Base-by-base conservation (phyloP, 768 basidiomycete species). In the Crassisporium funariophilum region DNA sequence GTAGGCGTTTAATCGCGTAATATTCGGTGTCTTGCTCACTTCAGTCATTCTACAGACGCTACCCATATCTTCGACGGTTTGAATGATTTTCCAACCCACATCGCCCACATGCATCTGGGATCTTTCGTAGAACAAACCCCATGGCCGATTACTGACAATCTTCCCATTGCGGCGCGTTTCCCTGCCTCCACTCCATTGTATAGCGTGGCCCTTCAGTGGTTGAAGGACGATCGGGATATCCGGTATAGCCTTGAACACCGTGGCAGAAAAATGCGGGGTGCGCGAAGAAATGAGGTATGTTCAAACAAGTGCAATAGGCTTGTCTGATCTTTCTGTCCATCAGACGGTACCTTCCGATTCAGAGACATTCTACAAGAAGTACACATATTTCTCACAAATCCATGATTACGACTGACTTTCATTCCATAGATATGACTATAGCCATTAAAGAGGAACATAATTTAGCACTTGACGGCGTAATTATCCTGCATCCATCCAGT, bases 41-140 rank as follows among this genome's bases (percentile, higher is more conserved):
- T 13, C 29, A 11, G n/a, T 31, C 11, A 24, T 44, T 25, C 25
- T 48, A 15, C 57, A 94, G 91, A 97, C 69, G 93, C 95, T 9
- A 98, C 95, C 1, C 97, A 99, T 65, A 97, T 99, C 58, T 97
- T 94, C 54, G 95, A 98, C 63, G 95, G 95, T 9, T 68, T 98
- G 22, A 79, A 81, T 58, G 67, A 77, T n/a, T 98, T 95, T 72
- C 95, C 97, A 3, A 98, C 95, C 0, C 91, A 95, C 59, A 74
- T 98, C 49, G 83, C 84, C 4, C 97, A 98, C 62, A 88, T 99
- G 84, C 83, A 88, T 19, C 76, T 93, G 37, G 97, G 97, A 4
- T 69, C 74, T 10, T 82, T 94, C 44, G 72, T 83, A 2, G 72
- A 73, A 13, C 86, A 89, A 3, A 77, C 81, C 11, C 60, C 81